These are phyloP conservation scores for Fusarium sp. DNA, from an alignment of 2,329 filamentous ascomycete species.

Conservation along the genomic window DNA sequence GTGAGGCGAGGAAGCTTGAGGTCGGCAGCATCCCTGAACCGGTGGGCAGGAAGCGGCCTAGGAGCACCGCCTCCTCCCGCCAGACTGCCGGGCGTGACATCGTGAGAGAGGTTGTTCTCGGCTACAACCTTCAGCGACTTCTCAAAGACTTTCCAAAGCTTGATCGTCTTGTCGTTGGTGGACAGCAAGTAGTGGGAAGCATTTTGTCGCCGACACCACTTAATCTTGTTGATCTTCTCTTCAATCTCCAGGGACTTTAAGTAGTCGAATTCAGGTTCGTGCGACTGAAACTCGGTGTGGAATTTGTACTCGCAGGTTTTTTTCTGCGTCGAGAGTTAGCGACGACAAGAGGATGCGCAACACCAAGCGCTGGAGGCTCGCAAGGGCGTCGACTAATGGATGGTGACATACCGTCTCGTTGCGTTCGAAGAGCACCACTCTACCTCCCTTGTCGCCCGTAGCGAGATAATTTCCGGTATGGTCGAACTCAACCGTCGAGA, in stretches of 20 bases:
- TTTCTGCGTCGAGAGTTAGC: slow-evolving; percentile 70
- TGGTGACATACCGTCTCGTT: slow-evolving; percentile 85
- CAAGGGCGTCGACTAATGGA: slow-evolving; percentile 3
- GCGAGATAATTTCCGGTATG: slow-evolving; percentile 90
- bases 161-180: slow-evolving; percentile 99
- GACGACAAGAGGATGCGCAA: not conserved
- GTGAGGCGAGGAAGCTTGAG: slow-evolving; percentile 96
- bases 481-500: slow-evolving; percentile 91
- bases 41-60: slow-evolving; percentile 72
- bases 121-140: slow-evolving; percentile 99
- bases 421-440: slow-evolving; percentile 87
- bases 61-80: slow-evolving; percentile 82
- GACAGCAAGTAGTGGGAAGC: slow-evolving; percentile 97
- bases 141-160: slow-evolving; percentile 99
- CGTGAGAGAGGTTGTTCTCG: slow-evolving; percentile 97
- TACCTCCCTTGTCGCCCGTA: slow-evolving; percentile 89
- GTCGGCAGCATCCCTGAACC: slow-evolving; percentile 83
- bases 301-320: slow-evolving; percentile 99
- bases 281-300: slow-evolving; percentile 99
- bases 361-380: not conserved
- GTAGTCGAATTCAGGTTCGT: slow-evolving; percentile 99
- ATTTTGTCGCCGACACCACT: slow-evolving; percentile 98
- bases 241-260: slow-evolving; percentile 99
- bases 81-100: slow-evolving; percentile 81
- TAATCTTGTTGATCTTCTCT: slow-evolving; percentile 99